These are phyloP conservation scores for Sporobolomyces pararoseus DNA, from an alignment of 768 basidiomycete genomes.

Conservation along the genomic window DNA sequence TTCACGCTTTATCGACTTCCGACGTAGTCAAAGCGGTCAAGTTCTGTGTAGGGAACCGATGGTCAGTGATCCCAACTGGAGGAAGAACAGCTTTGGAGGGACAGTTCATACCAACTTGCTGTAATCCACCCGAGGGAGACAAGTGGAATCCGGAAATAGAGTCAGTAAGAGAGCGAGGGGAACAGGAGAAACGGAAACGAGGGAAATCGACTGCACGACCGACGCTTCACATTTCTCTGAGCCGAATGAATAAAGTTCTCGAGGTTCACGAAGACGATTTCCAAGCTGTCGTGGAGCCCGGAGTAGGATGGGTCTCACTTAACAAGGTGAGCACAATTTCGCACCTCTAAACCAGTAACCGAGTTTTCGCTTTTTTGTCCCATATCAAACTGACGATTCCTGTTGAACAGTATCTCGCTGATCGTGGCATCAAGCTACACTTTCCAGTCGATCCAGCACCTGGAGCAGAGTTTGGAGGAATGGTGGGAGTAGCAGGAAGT, in stretches of 20 bases:
- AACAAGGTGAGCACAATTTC: conserved; percentile 42
- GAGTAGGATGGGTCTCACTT: conserved; percentile 48
- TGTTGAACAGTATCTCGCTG: conserved; percentile 1
- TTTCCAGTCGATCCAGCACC: conserved; percentile 42
- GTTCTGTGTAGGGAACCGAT: conserved; percentile 63
- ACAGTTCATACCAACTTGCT: conserved; percentile 55
- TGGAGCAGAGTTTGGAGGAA: conserved; percentile 34
- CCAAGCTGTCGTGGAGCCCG: conserved; percentile 49
- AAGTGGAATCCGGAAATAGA: not conserved
- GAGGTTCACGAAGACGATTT: conserved; percentile 58
- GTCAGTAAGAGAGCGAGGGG: not conserved
- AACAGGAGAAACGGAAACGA: not conserved
- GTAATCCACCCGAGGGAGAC: conserved; percentile 15
- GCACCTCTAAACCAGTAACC: too few species aligned
- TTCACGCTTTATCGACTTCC: conserved; percentile 60
- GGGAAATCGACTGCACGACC: too few species aligned
- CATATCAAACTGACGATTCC: too few species aligned
- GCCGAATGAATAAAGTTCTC: conserved; percentile 70
- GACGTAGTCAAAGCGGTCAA: conserved; percentile 77
- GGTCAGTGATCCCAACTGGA: conserved; percentile 73
- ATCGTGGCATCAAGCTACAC: conserved; percentile 10
- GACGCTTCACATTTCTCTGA: conserved; percentile 70
- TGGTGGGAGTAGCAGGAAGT: conserved; percentile 34
- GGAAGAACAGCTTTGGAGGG: conserved; percentile 85
- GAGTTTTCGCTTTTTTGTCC: too few species aligned